Evolutionary conservation across 2,329 filamentous ascomycete species (phyloP).

Genomic region (Zasmidium cellare): DNA sequence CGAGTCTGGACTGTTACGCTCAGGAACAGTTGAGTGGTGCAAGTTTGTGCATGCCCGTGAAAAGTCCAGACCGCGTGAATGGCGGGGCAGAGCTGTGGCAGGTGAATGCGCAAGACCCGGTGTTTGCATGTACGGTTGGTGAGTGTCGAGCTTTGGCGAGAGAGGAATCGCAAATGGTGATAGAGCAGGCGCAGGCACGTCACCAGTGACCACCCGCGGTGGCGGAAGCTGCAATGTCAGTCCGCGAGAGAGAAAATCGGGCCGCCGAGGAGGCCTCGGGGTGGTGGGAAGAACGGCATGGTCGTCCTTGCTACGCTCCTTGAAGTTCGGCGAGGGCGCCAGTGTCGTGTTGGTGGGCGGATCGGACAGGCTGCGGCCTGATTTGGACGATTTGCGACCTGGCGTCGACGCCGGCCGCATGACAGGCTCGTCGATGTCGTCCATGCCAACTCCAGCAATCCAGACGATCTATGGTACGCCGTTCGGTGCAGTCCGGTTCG

Average conservation of each 20-base stretch:
- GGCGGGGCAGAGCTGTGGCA: slow-evolving; percentile 81
- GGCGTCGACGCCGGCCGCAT: slow-evolving; percentile 5
- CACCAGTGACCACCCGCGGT: slow-evolving; percentile 43
- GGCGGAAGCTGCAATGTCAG: slow-evolving; percentile 69
- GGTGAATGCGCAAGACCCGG: slow-evolving; percentile 55
- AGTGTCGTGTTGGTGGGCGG: slow-evolving; percentile 39
- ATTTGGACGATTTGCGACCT: slow-evolving; percentile 18
- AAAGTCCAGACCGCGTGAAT: slow-evolving; percentile 89
- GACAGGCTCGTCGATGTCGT: slow-evolving; percentile 3
- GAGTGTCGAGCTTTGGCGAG: slow-evolving; percentile 82
- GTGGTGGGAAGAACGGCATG: slow-evolving; percentile 38
- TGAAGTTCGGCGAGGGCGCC: slow-evolving; percentile 47
- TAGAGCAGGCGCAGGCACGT: slow-evolving; percentile 32
- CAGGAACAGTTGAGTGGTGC: slow-evolving; percentile 91
- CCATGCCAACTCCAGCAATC: not conserved
- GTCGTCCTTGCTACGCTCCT: slow-evolving; percentile 44
- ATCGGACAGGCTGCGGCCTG: slow-evolving; percentile 46
- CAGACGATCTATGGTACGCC: not conserved
- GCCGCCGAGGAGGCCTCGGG: slow-evolving; percentile 65
- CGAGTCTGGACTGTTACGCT: slow-evolving; percentile 83
- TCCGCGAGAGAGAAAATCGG: slow-evolving; percentile 62
- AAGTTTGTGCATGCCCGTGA: slow-evolving; percentile 89
- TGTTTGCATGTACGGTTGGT: slow-evolving; percentile 69
- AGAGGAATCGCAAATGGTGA: slow-evolving; percentile 58
- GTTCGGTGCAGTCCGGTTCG: not conserved